Evolutionary conservation across 106 monocot genomes (phyloP).

Genomic region (Platanthera guangdongensis): DNA sequence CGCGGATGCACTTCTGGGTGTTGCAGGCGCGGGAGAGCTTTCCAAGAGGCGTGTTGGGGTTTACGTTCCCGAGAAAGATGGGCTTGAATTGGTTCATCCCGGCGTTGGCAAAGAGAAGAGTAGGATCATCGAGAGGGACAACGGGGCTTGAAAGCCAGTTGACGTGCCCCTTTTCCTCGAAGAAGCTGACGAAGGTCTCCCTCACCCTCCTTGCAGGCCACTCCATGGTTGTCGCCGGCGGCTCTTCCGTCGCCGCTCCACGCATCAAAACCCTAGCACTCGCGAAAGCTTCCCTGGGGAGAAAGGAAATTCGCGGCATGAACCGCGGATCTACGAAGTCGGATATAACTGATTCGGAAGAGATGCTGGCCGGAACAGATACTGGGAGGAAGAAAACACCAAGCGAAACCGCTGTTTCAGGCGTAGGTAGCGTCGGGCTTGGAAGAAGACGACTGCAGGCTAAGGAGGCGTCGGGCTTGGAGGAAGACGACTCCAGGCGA

Average conservation of each 20-base stretch:
- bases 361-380: too few species aligned
- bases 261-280: not conserved
- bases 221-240: constrained; percentile 14
- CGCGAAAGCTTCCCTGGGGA: not conserved
- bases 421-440: too few species aligned
- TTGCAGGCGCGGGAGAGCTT: constrained; percentile 69
- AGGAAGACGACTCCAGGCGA: too few species aligned
- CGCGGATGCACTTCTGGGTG: constrained; percentile 97
- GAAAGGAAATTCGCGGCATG: not conserved
- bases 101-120: constrained; percentile 94
- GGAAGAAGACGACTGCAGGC: too few species aligned
- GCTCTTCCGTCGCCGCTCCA: not conserved
- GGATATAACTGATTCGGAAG: too few species aligned
- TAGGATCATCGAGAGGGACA: constrained; percentile 89
- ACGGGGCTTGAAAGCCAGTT: constrained; percentile 85
- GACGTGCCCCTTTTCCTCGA: constrained; percentile 61
- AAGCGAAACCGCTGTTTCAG: too few species aligned
- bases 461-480: too few species aligned
- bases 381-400: too few species aligned
- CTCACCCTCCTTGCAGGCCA: constrained; percentile 72
- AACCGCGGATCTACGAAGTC: too few species aligned
- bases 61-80: constrained; percentile 75
- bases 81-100: constrained; percentile 99
- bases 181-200: constrained; percentile 61
- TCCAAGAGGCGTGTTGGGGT: constrained; percentile 64